Evolutionary conservation across 2,329 filamentous ascomycete genomes (phyloP).

Genomic region (Phaeosphaeriaceae sp.): DNA sequence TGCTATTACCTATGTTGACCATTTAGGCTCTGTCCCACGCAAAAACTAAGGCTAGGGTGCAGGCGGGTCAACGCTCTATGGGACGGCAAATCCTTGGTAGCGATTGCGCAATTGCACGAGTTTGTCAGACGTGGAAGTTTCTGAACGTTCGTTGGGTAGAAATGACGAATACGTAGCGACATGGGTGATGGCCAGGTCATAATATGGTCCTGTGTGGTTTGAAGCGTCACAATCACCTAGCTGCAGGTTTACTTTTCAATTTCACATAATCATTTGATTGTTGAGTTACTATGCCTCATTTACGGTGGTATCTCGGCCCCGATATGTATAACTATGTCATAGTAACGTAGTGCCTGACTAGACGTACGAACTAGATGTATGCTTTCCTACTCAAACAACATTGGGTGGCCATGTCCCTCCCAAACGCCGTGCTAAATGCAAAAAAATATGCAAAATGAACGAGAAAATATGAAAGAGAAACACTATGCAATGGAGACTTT

Average conservation of each 20-base stretch:
- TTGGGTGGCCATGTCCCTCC: constrained; percentile 17
- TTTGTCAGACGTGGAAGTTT: constrained; percentile 23
- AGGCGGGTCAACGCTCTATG: constrained; percentile 29
- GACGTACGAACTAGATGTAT: constrained; percentile 12
- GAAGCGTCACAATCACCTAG: not conserved
- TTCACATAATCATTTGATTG: constrained; percentile 9
- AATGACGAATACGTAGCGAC: constrained; percentile 6
- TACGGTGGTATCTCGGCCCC: constrained; percentile 33
- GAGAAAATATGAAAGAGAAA: constrained; percentile 21
- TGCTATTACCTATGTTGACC: constrained; percentile 13
- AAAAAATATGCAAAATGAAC: constrained; percentile 19
- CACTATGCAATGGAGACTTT: constrained; percentile 30
- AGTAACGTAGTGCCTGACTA: constrained; percentile 8
- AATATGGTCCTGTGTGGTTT: constrained; percentile 1
- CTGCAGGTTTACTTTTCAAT: constrained; percentile 3
- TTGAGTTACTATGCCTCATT: constrained; percentile 17
- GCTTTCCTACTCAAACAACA: constrained; percentile 12
- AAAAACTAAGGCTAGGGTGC: constrained; percentile 24
- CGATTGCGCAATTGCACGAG: constrained; percentile 50
- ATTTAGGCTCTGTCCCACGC: constrained; percentile 13
- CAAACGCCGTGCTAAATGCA: constrained; percentile 53
- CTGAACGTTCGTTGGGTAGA: constrained; percentile 6
- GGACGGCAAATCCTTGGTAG: constrained; percentile 41
- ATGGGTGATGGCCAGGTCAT: constrained; percentile 12
- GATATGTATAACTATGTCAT: constrained; percentile 12